Evolutionary conservation across 306 rosid species (phyloP).

Genomic region (cucumber (Cucumis sativus)): DNA sequence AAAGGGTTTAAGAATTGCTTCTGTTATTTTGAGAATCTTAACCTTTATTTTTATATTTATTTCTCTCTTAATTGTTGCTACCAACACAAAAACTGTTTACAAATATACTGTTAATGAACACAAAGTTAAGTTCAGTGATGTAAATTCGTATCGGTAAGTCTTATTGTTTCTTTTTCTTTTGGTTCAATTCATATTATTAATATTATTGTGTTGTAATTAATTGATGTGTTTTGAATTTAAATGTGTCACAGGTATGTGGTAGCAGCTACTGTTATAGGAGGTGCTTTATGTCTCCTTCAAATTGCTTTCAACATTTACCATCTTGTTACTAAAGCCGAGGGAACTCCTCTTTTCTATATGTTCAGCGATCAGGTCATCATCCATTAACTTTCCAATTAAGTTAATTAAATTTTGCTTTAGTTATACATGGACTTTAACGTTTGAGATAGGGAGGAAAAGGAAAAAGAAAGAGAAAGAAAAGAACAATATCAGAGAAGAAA

Average conservation of each 20-base stretch:
- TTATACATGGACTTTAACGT: too few species aligned
- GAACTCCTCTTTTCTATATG: background rate
- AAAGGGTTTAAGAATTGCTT: background rate
- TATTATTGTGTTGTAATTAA: too few species aligned
- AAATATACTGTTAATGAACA: background rate
- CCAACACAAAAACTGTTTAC: background rate
- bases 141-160: slow-evolving; percentile 4
- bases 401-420: too few species aligned
- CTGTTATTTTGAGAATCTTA: slow-evolving; percentile 4
- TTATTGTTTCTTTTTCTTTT: too few species aligned
- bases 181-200: too few species aligned
- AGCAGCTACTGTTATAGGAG: slow-evolving; percentile 1
- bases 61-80: slow-evolving; percentile 1
- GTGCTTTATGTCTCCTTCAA: slow-evolving; percentile 7
- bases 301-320: background rate
- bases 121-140: background rate
- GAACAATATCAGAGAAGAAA: too few species aligned
- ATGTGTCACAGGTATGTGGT: slow-evolving; percentile 10
- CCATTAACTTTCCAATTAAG: too few species aligned
- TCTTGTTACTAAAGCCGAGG: background rate
- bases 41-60: slow-evolving; percentile 7
- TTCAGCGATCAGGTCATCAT: slow-evolving; percentile 8
- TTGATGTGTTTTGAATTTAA: background rate
- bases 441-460: too few species aligned
- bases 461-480: too few species aligned